Base-by-base conservation (phyloP, 768 basidiomycete species). In the Clavulina sp. region DNA sequence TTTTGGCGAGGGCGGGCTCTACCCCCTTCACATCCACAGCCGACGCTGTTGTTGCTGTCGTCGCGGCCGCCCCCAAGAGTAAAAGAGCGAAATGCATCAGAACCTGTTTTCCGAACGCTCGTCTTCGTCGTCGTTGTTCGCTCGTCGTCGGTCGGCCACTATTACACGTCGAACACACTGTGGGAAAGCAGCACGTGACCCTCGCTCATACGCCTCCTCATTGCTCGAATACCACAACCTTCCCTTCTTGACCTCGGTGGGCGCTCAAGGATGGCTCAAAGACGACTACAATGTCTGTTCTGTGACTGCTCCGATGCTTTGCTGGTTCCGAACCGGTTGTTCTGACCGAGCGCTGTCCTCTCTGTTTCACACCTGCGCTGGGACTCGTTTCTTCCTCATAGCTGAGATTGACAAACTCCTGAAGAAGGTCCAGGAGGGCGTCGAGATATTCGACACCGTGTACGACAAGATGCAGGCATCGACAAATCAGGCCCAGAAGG, bases 401-500 rank as follows among this genome's bases (percentile, higher is more conserved):
- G 93, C 88, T 66, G 95, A 99, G 71, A 96, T 99, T 59, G 95
- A 97, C 78, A 80, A 86, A 63, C 97, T 93, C 47, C 73, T 97
- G 62, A 99, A 99, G 75, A 91, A 89, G 73, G 92, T 99, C 58
- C 60, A 81, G 32, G 87, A 92, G 67, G 95, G 95, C 58, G 91
- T 97, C 60, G 87, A 89, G 71, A 75, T 84, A 65, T 91, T 91
- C 63, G 88, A 91, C 68, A 79, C 74, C 68, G 92, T 95, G 65
- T 95, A 93, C 65, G 91, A 95, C 64, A 99, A 97, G 76, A 92
- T 99, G 80, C 84, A 91, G 65, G 75, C 83, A 47, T 84, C 92
- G 18, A 85, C 86, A 30, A 97, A 95, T 69, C 81, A 92, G 65
- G 86, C 93, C 0, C 92, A 96, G 71, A 96, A 96, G 66, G 95